phyloP scores from a whole-genome alignment of 2,329 filamentous ascomycete species.

The Cytospora schulzeri region DNA sequence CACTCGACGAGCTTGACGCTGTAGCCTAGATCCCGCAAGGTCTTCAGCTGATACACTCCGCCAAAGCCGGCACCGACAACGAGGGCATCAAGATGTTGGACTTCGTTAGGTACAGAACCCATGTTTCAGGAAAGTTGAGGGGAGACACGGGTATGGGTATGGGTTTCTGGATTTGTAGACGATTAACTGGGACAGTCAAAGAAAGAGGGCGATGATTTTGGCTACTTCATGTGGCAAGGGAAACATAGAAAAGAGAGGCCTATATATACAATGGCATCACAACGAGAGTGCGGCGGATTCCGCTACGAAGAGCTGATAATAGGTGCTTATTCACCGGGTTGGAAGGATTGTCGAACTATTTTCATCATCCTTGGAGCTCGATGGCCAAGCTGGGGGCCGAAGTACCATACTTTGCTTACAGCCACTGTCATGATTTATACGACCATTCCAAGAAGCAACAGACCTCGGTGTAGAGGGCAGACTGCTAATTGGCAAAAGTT shows the following conservation, averaged over 20 bases:
- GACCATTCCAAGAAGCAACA: neutral
- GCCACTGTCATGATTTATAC: neutral
- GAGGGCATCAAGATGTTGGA: constrained; percentile 14
- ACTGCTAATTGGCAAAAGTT: neutral
- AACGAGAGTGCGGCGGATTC: neutral
- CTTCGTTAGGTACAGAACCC: neutral
- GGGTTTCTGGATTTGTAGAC: neutral
- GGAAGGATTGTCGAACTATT: no score
- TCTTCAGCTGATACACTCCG: constrained; percentile 22
- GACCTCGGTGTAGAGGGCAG: no score
- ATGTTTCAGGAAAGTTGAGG: neutral
- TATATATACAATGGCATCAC: no score
- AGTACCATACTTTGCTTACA: neutral
- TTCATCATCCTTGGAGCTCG: neutral
- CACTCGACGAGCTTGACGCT: constrained; percentile 17
- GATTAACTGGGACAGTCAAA: neutral
- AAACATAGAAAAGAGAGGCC: no score
- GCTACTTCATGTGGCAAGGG: no score
- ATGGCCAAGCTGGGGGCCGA: neutral
- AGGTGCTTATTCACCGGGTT: neutral
- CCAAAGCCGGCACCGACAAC: constrained; percentile 25
- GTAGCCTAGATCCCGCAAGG: constrained; percentile 11
- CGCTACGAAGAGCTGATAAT: neutral
- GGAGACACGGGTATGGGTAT: neutral
- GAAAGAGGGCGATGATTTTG: neutral